A percentile compares a stretch with the other conserved stretches of the same genome.
Conservation (phyloP, 1,284 basidiomycete species). For the Cerrena zonata region DNA sequence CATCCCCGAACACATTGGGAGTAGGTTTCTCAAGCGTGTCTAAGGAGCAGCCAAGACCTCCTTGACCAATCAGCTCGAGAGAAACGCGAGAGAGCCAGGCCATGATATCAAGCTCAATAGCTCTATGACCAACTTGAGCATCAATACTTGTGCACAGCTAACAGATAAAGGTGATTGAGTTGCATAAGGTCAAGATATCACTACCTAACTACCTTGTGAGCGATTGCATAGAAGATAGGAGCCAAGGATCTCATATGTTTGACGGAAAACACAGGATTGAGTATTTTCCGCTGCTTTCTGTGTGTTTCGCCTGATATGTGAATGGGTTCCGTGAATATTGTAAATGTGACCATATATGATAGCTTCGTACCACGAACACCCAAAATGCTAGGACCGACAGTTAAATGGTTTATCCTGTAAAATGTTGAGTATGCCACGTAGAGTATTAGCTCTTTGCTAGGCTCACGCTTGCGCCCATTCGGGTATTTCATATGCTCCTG, state of each 20-base stretch:
- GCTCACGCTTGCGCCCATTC: too few species aligned
- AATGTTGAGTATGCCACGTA: too few species aligned
- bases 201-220: background rate
- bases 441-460: too few species aligned
- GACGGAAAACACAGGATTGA: slow-evolving; percentile 31
- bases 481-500: background rate
- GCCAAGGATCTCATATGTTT: slow-evolving; percentile 11
- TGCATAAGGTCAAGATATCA: background rate
- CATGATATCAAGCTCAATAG: too few species aligned
- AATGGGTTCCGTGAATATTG: background rate
- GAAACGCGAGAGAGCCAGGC: slow-evolving; percentile 30
- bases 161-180: background rate
- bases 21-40: slow-evolving; percentile 22
- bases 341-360: background rate
- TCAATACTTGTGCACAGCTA: too few species aligned
- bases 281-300: slow-evolving; percentile 27
- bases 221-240: slow-evolving; percentile 15
- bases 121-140: too few species aligned
- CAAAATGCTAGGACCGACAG: too few species aligned
- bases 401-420: too few species aligned
- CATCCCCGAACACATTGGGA: slow-evolving; percentile 22
- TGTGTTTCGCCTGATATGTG: slow-evolving; percentile 24
- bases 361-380: too few species aligned
- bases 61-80: slow-evolving; percentile 34
- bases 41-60: slow-evolving; percentile 33